phyloP scores from a whole-genome alignment of 768 basidiomycete species.

The Pholiota microspora region DNA sequence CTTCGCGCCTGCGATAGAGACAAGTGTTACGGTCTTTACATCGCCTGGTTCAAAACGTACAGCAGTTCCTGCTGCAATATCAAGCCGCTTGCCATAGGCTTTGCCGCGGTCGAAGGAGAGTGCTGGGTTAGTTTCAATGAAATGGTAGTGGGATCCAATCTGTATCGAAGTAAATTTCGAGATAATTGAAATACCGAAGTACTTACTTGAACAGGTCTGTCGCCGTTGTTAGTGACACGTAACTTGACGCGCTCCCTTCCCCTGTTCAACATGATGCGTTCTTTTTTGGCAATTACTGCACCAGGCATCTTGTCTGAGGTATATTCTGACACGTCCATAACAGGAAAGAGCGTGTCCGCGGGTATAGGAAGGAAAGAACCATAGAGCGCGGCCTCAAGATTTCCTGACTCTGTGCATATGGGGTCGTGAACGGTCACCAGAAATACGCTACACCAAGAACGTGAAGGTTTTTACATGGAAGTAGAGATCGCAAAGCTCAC shows the following conservation, averaged over 20 bases:
- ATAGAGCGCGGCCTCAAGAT: slow-evolving; percentile 84
- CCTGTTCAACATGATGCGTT: slow-evolving; percentile 72
- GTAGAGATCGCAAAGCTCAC: slow-evolving; percentile 37
- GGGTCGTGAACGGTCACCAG: slow-evolving; percentile 98
- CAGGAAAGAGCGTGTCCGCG: slow-evolving; percentile 59
- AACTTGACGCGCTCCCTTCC: slow-evolving; percentile 68
- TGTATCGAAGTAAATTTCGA: slow-evolving; percentile 25
- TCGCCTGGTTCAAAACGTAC: slow-evolving; percentile 97
- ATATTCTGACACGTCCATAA: slow-evolving; percentile 46
- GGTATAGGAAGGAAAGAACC: slow-evolving; percentile 92
- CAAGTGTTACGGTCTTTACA: slow-evolving; percentile 77
- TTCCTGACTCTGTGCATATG: slow-evolving; percentile 78
- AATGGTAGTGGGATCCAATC: slow-evolving; percentile 95
- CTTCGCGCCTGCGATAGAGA: slow-evolving; percentile 70
- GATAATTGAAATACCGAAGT: slow-evolving; percentile 6
- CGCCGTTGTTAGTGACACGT: slow-evolving; percentile 86
- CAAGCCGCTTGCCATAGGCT: slow-evolving; percentile 83
- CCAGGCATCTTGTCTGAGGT: slow-evolving; percentile 63
- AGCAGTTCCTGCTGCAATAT: slow-evolving; percentile 93
- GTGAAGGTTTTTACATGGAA: neutral
- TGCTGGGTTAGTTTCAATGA: slow-evolving; percentile 83
- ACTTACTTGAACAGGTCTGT: slow-evolving; percentile 85
- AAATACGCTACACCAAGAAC: slow-evolving; percentile 60
- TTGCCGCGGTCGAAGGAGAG: slow-evolving; percentile 80
- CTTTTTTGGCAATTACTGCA: slow-evolving; percentile 65